These are phyloP conservation scores for Powellomyces hirtus DNA, from an alignment of 192 early-diverging fungal species.

Conservation along the genomic window DNA sequence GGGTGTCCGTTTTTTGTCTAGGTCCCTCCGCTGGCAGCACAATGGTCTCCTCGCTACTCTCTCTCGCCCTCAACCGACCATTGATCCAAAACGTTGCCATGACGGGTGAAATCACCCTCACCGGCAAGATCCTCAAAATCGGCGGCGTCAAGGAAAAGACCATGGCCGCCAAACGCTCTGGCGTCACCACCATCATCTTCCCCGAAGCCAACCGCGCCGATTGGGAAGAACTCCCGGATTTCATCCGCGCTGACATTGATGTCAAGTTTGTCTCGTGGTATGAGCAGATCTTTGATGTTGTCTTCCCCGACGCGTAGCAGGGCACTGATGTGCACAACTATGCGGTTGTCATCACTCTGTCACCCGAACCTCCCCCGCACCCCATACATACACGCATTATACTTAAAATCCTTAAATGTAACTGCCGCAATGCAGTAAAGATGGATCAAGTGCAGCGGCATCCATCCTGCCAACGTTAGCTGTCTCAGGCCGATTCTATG, in stretches of 20 bases:
- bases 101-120: constrained; percentile 98
- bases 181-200: constrained; percentile 86
- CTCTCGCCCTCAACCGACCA: constrained; percentile 80
- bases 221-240: constrained; percentile 93
- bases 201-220: constrained; percentile 86
- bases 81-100: constrained; percentile 84
- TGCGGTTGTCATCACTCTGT: too few relatives aligned
- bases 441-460: too few relatives aligned
- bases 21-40: constrained; percentile 93
- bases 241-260: constrained; percentile 86
- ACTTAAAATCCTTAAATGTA: too few relatives aligned
- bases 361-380: too few relatives aligned
- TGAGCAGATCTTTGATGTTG: constrained; percentile 45
- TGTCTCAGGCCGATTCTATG: too few relatives aligned
- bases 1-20: constrained; percentile 18
- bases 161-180: constrained; percentile 92
- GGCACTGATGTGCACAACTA: too few relatives aligned
- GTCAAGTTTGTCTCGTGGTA: constrained; percentile 85
- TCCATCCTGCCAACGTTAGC: too few relatives aligned
- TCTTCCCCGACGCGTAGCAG: constrained; percentile 37
- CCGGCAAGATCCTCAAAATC: constrained; percentile 96
- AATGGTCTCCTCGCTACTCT: constrained; percentile 93
- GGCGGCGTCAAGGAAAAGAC: constrained; percentile 97
- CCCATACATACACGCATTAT: too few relatives aligned
- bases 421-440: too few relatives aligned